phyloP scores from a whole-genome alignment of 2,329 filamentous ascomycete species.

The Fusarium avenaceum region DNA sequence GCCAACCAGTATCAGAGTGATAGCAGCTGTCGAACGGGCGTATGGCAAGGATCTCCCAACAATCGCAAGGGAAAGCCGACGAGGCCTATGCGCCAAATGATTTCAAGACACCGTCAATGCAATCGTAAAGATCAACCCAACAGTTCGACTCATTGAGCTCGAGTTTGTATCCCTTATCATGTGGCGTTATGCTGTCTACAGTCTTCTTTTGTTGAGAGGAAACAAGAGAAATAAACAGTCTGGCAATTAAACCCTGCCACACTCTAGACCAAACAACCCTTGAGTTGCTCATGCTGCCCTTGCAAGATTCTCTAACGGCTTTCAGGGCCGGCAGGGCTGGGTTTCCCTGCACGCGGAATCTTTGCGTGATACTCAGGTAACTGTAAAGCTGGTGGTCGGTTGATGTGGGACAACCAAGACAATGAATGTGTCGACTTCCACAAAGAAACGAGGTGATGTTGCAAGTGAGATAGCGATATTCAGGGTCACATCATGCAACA shows the following conservation, averaged over 20 bases:
- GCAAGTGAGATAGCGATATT: slow-evolving; percentile 28
- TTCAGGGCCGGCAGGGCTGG: slow-evolving; percentile 3
- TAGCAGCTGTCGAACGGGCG: neutral
- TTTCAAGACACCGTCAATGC: slow-evolving; percentile 26
- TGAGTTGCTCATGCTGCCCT: slow-evolving; percentile 18
- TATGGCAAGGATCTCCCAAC: neutral
- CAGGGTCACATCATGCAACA: slow-evolving; percentile 39
- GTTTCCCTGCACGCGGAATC: slow-evolving; percentile 10
- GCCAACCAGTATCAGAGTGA: neutral
- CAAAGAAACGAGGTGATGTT: slow-evolving; percentile 20
- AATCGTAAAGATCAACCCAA: slow-evolving; percentile 7
- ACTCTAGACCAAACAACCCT: slow-evolving; percentile 36
- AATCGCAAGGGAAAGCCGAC: slow-evolving; percentile 28
- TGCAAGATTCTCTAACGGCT: slow-evolving; percentile 15
- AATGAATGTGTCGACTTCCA: slow-evolving; percentile 27
- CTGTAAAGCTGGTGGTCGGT: slow-evolving; percentile 7
- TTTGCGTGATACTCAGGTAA: slow-evolving; percentile 12
- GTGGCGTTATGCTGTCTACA: slow-evolving; percentile 32
- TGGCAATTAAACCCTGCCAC: slow-evolving; percentile 9
- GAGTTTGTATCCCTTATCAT: slow-evolving; percentile 14
- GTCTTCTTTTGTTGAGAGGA: slow-evolving; percentile 36
- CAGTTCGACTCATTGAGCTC: slow-evolving; percentile 1
- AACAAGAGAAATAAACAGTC: slow-evolving; percentile 10
- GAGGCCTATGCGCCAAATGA: slow-evolving; percentile 11
- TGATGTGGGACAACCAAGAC: slow-evolving; percentile 5